A percentile compares a stretch with the other conserved stretches of the same genome.
These are phyloP conservation scores for Penicillium sp. DNA, from an alignment of 2,329 filamentous ascomycete species.

Conservation along the genomic window DNA sequence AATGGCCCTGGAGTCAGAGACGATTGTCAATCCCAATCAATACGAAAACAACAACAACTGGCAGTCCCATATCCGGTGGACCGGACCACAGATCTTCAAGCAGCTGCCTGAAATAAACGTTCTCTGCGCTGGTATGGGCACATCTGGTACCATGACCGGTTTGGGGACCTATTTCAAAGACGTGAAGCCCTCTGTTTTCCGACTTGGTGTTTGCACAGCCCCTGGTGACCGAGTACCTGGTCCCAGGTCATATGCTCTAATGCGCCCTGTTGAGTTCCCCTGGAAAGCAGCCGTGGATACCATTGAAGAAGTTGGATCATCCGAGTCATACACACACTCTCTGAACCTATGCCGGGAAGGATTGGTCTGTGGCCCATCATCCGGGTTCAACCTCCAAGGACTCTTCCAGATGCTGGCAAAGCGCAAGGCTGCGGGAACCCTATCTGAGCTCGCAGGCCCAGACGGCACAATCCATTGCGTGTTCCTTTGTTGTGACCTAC, in stretches of 20 bases:
- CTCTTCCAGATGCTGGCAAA: slow-evolving; percentile 52
- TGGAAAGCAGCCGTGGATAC: slow-evolving; percentile 56
- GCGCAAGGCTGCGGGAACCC: slow-evolving; percentile 45
- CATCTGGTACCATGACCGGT: slow-evolving; percentile 52
- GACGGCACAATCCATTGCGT: slow-evolving; percentile 53
- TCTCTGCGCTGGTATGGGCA: slow-evolving; percentile 58
- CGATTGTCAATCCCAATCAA: slow-evolving; percentile 54
- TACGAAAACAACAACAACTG: slow-evolving; percentile 52
- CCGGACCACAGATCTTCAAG: slow-evolving; percentile 56
- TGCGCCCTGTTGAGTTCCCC: slow-evolving; percentile 55
- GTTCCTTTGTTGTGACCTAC: slow-evolving; percentile 62
- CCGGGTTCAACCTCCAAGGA: slow-evolving; percentile 57
- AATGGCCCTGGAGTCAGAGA: slow-evolving; percentile 43
- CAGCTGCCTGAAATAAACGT: slow-evolving; percentile 58
- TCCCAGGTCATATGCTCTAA: slow-evolving; percentile 52
- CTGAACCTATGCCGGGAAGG: slow-evolving; percentile 57
- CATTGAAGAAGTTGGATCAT: slow-evolving; percentile 56
- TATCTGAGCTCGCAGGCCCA: slow-evolving; percentile 45
- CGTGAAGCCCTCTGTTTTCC: slow-evolving; percentile 41
- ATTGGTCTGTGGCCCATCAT: slow-evolving; percentile 59
- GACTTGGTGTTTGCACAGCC: slow-evolving; percentile 54
- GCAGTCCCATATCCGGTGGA: slow-evolving; percentile 55
- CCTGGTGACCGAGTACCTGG: slow-evolving; percentile 58
- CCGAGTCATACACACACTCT: slow-evolving; percentile 54
- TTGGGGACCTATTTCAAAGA: slow-evolving; percentile 51